Conservation (phyloP, 2,329 filamentous ascomycete species). For the Claviceps arundinis region DNA sequence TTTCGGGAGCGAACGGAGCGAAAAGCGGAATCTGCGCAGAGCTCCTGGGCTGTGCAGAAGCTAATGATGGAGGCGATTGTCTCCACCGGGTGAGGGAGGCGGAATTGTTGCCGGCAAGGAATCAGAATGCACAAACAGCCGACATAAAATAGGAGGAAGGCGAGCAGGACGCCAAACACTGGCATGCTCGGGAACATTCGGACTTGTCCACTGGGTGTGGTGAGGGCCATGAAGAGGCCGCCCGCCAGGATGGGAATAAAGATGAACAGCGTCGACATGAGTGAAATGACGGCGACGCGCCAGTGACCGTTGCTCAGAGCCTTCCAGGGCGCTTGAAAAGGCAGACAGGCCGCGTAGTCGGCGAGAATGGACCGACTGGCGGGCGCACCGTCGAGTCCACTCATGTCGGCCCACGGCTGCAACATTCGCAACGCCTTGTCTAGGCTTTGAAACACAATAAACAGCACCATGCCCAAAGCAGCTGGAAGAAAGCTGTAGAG, state of each 20-base stretch:
- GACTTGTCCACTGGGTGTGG: slow-evolving; percentile 34
- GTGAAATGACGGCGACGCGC: slow-evolving; percentile 48
- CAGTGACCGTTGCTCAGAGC: slow-evolving; percentile 50
- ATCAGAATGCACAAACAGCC: slow-evolving; percentile 48
- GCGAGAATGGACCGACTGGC: slow-evolving; percentile 53
- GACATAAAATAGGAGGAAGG: slow-evolving; percentile 57
- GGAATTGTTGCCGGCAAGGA: slow-evolving; percentile 44
- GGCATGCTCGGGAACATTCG: slow-evolving; percentile 61
- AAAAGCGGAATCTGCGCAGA: slow-evolving; percentile 63
- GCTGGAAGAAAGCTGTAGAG: slow-evolving; percentile 68
- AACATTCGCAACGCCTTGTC: slow-evolving; percentile 54
- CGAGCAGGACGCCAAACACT: slow-evolving; percentile 60
- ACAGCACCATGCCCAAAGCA: slow-evolving; percentile 51
- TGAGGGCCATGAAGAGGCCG: slow-evolving; percentile 62
- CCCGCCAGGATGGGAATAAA: slow-evolving; percentile 55
- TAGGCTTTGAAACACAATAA: slow-evolving; percentile 52
- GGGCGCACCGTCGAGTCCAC: slow-evolving; percentile 40
- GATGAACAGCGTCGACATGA: slow-evolving; percentile 45
- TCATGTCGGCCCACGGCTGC: slow-evolving; percentile 55
- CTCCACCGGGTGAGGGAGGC: slow-evolving; percentile 60
- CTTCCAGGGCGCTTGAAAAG: slow-evolving; percentile 43
- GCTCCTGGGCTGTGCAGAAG: slow-evolving; percentile 60
- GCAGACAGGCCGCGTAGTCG: slow-evolving; percentile 56
- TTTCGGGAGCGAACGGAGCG: slow-evolving; percentile 50
- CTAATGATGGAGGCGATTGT: slow-evolving; percentile 66